Conservation (phyloP, 345 rosid genomes). For the Linum usitatissimum region DNA sequence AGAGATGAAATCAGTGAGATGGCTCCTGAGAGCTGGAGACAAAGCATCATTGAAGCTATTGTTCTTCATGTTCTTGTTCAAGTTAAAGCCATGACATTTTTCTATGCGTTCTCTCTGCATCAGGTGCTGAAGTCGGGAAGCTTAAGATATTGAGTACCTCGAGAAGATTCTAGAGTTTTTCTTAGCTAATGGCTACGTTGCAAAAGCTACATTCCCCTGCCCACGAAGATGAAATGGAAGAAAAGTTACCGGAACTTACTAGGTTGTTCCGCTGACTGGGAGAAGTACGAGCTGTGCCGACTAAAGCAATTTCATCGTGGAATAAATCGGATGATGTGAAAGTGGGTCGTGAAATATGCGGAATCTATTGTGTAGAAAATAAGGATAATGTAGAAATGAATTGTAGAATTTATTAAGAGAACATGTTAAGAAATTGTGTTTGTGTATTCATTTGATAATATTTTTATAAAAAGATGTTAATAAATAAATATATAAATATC, state of each 20-base stretch:
- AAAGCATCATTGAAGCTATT: conserved; percentile 53
- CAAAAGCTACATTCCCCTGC: conserved; percentile 74
- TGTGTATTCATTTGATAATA: too few species aligned
- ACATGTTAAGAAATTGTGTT: too few species aligned
- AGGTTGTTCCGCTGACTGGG: too few species aligned
- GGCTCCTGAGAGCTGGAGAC: conserved; percentile 78
- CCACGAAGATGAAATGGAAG: conserved; percentile 52
- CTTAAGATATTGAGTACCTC: conserved; percentile 64
- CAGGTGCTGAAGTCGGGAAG: conserved; percentile 66
- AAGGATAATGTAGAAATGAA: too few species aligned
- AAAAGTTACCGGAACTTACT: conserved; percentile 38
- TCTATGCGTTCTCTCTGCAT: not conserved
- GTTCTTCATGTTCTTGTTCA: conserved; percentile 70
- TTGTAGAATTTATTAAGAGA: too few species aligned
- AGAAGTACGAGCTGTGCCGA: too few species aligned
- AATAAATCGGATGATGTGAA: too few species aligned
- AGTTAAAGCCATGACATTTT: conserved; percentile 26
- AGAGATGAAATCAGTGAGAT: conserved; percentile 79
- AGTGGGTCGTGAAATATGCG: too few species aligned
- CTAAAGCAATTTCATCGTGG: too few species aligned
- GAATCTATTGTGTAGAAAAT: too few species aligned
- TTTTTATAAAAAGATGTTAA: too few species aligned
- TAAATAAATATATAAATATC: too few species aligned
- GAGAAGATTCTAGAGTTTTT: conserved; percentile 70
- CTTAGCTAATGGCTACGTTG: conserved; percentile 47